phyloP scores from a whole-genome alignment of 1,284 basidiomycete genomes.

The Pholiota adiposa region DNA sequence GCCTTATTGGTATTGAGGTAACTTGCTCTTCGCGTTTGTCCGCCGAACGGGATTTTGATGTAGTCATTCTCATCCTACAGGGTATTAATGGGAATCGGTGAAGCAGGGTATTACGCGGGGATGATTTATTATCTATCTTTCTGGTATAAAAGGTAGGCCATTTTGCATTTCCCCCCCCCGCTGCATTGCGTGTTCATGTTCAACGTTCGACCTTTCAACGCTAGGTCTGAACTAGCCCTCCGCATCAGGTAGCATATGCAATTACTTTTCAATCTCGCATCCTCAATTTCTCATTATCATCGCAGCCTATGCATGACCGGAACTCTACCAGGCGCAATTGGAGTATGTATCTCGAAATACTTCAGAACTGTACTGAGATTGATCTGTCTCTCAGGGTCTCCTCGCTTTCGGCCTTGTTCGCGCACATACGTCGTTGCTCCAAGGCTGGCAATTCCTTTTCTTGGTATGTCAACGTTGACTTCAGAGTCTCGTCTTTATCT shows the following conservation, averaged over 20 bases:
- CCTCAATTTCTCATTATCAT: not conserved
- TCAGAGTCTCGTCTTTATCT: not conserved
- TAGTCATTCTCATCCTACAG: conserved; percentile 23
- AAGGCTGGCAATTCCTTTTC: conserved; percentile 62
- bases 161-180: conserved; percentile 20
- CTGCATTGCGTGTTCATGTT: no score
- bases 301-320: conserved; percentile 56
- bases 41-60: no score
- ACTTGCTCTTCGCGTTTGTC: conserved; percentile 2
- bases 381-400: conserved; percentile 48
- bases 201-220: not conserved
- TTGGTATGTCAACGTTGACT: conserved; percentile 38
- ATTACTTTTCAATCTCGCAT: no score
- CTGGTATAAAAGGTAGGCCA: conserved; percentile 50
- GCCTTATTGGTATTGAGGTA: conserved; percentile 51
- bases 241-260: conserved; percentile 45
- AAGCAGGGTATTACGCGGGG: conserved; percentile 57
- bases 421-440: conserved; percentile 46
- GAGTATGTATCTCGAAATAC: conserved; percentile 38
- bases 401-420: conserved; percentile 58
- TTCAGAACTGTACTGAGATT: no score
- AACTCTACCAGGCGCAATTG: conserved; percentile 56
- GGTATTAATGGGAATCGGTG: conserved; percentile 50
- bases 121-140: conserved; percentile 64
- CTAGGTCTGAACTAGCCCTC: conserved; percentile 56